These are phyloP conservation scores for Bretschneidera sinensis DNA, from an alignment of 345 rosid species.

Conservation along the genomic window DNA sequence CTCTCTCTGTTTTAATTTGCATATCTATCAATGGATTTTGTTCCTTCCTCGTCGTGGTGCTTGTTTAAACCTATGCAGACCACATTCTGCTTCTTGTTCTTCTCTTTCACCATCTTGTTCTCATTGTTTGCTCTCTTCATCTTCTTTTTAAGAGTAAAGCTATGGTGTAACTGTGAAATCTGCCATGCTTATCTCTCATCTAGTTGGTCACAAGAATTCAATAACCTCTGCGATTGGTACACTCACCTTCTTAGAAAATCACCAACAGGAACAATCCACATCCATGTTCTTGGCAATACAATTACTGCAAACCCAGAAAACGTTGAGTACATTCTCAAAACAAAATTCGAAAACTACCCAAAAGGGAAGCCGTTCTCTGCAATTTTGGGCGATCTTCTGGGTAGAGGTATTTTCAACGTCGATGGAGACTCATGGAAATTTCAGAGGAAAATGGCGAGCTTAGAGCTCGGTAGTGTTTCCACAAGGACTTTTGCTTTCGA, in stretches of 20 bases:
- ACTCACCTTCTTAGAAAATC: constrained; percentile 58
- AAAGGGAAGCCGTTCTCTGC: constrained; percentile 58
- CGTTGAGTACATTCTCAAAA: constrained; percentile 57
- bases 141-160: constrained; percentile 21
- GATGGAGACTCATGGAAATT: constrained; percentile 68
- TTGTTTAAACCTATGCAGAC: neutral
- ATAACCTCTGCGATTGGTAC: constrained; percentile 75
- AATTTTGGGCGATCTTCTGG: constrained; percentile 63
- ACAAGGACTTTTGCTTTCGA: constrained; percentile 43
- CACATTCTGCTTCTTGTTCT: constrained; percentile 16
- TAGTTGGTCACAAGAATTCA: constrained; percentile 49
- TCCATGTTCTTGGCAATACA: constrained; percentile 54
- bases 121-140: constrained; percentile 4
- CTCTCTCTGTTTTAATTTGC: no score
- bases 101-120: constrained; percentile 16
- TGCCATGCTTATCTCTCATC: constrained; percentile 51
- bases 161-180: constrained; percentile 64
- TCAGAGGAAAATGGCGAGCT: constrained; percentile 60
- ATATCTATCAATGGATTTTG: neutral
- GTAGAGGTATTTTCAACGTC: constrained; percentile 63
- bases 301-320: constrained; percentile 54
- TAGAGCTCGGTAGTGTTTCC: constrained; percentile 52
- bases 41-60: neutral
- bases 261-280: constrained; percentile 51
- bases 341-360: constrained; percentile 62